Evolutionary conservation across 495 filamentous ascomycete species (phyloP), one percentile per base, ranked within the genome.

Genomic region (Pyrenopolyporus hunteri): DNA sequence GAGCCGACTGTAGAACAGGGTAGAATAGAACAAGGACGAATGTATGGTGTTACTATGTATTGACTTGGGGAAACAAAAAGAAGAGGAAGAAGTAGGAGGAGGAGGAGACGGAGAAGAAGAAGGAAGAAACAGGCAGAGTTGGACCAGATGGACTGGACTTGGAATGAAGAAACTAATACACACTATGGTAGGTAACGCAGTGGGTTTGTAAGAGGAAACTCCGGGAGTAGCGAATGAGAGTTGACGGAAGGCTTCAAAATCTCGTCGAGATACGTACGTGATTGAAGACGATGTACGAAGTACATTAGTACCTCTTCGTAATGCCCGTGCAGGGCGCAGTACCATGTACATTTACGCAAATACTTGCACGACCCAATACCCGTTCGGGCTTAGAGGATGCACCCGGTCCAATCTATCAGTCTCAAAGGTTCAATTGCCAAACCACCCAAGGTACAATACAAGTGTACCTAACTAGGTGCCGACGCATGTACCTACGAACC

Each of bases 151-250:
- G 57, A 47, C 31, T 45, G 37, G 57, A 47, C 31, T 47, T 63
- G 52, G 52, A 63, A 63, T 57, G 54, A 64, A 53, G 35, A 53
- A 39, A 57, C 14, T 28, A 52, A 47, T 53, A 58, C n/a, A n/a
- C n/a, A n/a, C n/a, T n/a, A n/a, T n/a, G n/a, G n/a, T n/a, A n/a
- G n/a, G n/a, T n/a, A n/a, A n/a, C 53, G 42, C 47, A 42, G 47
- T 49, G 7, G 13, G 26, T 16, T 31, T 40, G n/a, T 40, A 49
- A 54, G 46, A 54, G 43, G 42, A 47, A n/a, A 29, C 29, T 37
- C 37, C 43, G 35, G 26, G 42, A 48, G 29, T 39, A 43, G 31
- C 39, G 36, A 59, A 53, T 59, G 14, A 40, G 13, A 54, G 25
- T 64, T 28, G 42, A 64, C 23, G 23, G 42, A 47, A 48, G 33